Percentiles rank a stretch among this genome's conserved stretches.
phyloP scores from a whole-genome alignment of 75 land plant species.

The Pinus tabuliformis region DNA sequence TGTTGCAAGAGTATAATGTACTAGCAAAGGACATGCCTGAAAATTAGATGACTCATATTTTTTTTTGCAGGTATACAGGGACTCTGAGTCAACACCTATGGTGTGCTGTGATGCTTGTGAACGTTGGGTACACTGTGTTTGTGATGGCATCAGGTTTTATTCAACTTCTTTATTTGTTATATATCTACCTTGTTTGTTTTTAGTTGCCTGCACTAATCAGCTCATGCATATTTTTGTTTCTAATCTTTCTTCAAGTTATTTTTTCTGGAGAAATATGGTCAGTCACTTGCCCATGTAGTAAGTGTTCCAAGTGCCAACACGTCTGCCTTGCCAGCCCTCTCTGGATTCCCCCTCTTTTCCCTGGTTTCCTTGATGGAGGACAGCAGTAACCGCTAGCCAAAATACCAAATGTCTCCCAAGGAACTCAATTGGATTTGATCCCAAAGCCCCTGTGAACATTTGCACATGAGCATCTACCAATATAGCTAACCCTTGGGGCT shows the following conservation, averaged over 20 bases:
- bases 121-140: conserved; percentile 94
- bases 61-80: conserved; percentile 85
- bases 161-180: neutral
- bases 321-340: too few relatives aligned
- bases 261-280: too few relatives aligned
- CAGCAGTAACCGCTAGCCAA: too few relatives aligned
- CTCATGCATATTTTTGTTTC: neutral
- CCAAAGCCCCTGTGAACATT: too few relatives aligned
- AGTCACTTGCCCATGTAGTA: too few relatives aligned
- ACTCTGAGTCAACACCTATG: conserved; percentile 97
- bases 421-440: too few relatives aligned
- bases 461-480: too few relatives aligned
- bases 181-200: neutral
- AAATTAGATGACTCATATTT: neutral
- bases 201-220: neutral
- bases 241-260: neutral
- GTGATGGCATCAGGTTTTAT: conserved; percentile 95
- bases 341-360: too few relatives aligned
- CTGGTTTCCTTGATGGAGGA: too few relatives aligned
- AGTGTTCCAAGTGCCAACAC: too few relatives aligned
- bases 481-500: too few relatives aligned
- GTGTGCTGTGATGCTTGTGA: conserved; percentile 98
- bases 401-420: too few relatives aligned
- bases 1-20: neutral
- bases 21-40: conserved; percentile 1